A percentile compares a stretch with the other conserved stretches of the same genome.
These are phyloP conservation scores for Vitis rotundifolia DNA, from an alignment of 164 flowering plant species.

Conservation along the genomic window DNA sequence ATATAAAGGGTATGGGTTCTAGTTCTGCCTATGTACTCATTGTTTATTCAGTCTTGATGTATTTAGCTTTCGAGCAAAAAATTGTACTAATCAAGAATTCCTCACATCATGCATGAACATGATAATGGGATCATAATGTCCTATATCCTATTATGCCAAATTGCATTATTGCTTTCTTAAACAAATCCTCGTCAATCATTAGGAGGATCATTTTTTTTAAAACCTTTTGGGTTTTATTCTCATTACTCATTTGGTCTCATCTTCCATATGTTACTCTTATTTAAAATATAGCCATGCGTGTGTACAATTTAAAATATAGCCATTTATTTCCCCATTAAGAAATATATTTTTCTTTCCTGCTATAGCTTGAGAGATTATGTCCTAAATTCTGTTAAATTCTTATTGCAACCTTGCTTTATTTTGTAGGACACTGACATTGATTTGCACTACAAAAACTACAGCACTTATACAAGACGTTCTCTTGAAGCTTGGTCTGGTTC, in stretches of 20 bases:
- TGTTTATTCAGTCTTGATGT: too few relatives aligned
- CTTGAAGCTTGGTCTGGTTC: constrained; percentile 92
- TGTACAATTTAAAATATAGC: not conserved
- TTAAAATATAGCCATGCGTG: not conserved
- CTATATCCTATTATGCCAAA: too few relatives aligned
- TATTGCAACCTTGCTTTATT: not conserved
- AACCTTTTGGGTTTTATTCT: not conserved
- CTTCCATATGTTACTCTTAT: not conserved
- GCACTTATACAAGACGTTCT: constrained; percentile 61
- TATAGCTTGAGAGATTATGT: not conserved
- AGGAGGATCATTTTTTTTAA: not conserved
- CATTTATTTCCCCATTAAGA: not conserved
- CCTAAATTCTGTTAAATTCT: not conserved
- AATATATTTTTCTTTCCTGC: not conserved
- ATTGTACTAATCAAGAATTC: too few relatives aligned
- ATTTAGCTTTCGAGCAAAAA: too few relatives aligned
- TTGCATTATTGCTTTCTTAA: too few relatives aligned
- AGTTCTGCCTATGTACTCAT: too few relatives aligned
- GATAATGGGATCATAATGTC: too few relatives aligned
- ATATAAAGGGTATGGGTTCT: too few relatives aligned
- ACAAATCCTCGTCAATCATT: too few relatives aligned
- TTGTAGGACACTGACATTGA: constrained; percentile 77
- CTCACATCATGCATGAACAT: too few relatives aligned
- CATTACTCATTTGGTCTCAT: not conserved
- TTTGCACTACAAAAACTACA: constrained; percentile 63